Evolutionary conservation across 192 early-diverging fungal species (phyloP), one percentile per base, ranked within the genome.

Genomic region (Diversispora epigaea): DNA sequence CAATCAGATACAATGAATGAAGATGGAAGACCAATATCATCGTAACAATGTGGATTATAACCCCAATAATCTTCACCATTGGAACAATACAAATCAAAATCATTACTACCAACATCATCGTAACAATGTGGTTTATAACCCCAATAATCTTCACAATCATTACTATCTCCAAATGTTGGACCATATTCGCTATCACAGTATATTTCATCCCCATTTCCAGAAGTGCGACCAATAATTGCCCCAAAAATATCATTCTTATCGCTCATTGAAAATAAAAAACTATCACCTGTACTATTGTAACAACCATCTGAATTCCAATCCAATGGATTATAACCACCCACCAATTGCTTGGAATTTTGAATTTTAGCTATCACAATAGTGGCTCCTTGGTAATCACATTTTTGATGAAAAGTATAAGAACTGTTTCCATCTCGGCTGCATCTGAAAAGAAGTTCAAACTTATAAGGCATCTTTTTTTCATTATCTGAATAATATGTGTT

Each of bases 321-420:
- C n/a, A n/a, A n/a, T n/a, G n/a, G n/a, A n/a, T n/a, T n/a, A n/a
- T n/a, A n/a, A n/a, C n/a, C 64, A 19, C 64, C 64, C 12, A 66
- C 41, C 1, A 66, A 21, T 66, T 44, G 41, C 9, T 66, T 7
- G 2, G 64, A 45, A 47, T 66, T 43, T 66, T 66, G 17, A 47
- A 66, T 15, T 44, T 66, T 66, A 4, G 64, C 64, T 21, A 66
- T 41, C 6, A 66, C 64, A 15, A 66, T 19, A 1, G 45, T 66
- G 4, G 32, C 17, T 15, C 21, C 56, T 22, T 58, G n/a, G 17
- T 58, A 0, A 22, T 58, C 19, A 22, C 56, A 58, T 58, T 22
- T 58, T 58, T 58, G n/a, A 21, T 4, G 21, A 22, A 58, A 22
- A 17, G 4, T n/a, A 0, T 54, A 3, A 54, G n/a, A n/a, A 54